Percentiles rank a stretch among this genome's conserved stretches.
Conservation (phyloP, 2,329 filamentous ascomycete genomes). For the Aureobasidium lini region DNA sequence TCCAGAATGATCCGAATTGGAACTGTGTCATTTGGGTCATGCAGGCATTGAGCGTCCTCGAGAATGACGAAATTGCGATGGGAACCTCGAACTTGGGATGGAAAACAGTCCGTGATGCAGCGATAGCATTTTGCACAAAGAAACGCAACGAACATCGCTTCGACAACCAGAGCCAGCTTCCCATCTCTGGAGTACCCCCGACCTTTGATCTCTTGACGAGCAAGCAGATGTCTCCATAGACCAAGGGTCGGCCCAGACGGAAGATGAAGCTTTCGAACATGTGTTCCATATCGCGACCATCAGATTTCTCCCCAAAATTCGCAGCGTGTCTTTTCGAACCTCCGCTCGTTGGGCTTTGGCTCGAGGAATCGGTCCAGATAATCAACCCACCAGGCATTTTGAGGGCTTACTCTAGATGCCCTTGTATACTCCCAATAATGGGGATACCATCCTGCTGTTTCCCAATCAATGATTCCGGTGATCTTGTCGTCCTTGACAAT, state of each 20-base stretch:
- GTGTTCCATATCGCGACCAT: too few species aligned
- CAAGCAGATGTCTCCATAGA: not conserved
- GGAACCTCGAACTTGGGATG: not conserved
- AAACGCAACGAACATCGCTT: not conserved
- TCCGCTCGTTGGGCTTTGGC: too few species aligned
- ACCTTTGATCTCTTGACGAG: not conserved
- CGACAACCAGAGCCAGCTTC: not conserved
- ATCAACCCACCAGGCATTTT: conserved; percentile 19
- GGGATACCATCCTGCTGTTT: conserved; percentile 42
- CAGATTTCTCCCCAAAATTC: too few species aligned
- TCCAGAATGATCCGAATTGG: not conserved
- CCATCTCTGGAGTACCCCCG: not conserved
- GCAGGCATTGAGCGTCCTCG: not conserved
- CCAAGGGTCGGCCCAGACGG: not conserved
- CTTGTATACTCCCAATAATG: conserved; percentile 41
- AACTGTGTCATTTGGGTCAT: not conserved
- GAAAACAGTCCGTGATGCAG: not conserved
- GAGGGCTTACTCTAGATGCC: conserved; percentile 34
- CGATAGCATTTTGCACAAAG: not conserved
- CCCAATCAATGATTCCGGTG: conserved; percentile 42
- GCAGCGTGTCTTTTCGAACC: too few species aligned
- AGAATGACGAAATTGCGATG: not conserved
- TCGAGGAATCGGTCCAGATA: too few species aligned
- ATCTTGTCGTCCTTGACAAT: conserved; percentile 35
- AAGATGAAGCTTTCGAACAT: too few species aligned